Base-by-base conservation (phyloP, 768 basidiomycete genomes). In the Hemileccinum impolitum region DNA sequence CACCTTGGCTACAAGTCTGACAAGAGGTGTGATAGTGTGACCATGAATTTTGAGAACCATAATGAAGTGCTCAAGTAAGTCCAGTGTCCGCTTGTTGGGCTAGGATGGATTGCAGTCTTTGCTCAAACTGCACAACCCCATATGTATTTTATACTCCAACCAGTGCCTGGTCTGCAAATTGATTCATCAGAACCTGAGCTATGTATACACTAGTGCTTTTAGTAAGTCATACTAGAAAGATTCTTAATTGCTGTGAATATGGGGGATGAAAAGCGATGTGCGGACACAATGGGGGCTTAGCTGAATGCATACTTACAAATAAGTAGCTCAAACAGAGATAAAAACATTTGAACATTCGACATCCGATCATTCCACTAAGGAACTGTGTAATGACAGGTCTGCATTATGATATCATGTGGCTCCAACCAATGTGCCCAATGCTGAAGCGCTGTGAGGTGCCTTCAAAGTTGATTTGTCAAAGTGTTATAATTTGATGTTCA, bases 31-130 rank as follows among this genome's bases (percentile, higher is more conserved):
- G 28, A 54, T 12, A 0, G 65, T 41, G n/a, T 50, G 56, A 11
- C 75, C 75, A 45, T 74, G 70, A 13, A 79, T 70, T 54, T 74
- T 76, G 52, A 78, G 56, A 25, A 72, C 70, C 76, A 78, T 78
- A 36, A 39, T 19, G 14, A 31, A 25, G 8, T 26, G 26, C 3
- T 19, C 15, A 21, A 35, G 46, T 21, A 42, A 35, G 19, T 4
- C 1, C 12, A 15, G 28, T 7, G 38, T 43, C 39, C 11, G 14
- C 26, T 36, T 1, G 39, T 28, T n/a, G 47, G 21, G 34, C n/a
- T 35, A 1, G 19, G 39, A 38, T 14, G 37, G 25, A 38, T 5
- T 34, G 30, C 3, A 12, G 13, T 30, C 3, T 9, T 17, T 10
- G 5, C 3, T 26, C 35, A n/a, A 13, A 23, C 18, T 8, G 13